Conservation (phyloP, 2,329 filamentous ascomycete species). For the Thermothelomyces thermophilus region DNA sequence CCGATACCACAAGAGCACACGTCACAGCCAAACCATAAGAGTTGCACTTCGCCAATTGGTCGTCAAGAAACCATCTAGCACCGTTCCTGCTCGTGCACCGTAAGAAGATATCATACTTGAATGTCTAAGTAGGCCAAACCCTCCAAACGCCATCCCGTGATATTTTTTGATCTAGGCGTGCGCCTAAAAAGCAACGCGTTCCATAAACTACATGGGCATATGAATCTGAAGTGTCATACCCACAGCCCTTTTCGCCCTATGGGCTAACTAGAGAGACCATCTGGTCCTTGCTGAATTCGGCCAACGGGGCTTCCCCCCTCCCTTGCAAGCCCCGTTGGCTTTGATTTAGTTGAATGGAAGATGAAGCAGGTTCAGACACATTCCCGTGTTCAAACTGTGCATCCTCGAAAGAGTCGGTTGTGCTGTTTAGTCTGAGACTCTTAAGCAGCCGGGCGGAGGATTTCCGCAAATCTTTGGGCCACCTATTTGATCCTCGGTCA, state of each 20-base stretch:
- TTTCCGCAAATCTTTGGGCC: conserved; percentile 29
- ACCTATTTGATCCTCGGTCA: conserved; percentile 23
- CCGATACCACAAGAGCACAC: too few species aligned
- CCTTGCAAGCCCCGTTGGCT: background rate
- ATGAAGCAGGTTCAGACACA: too few species aligned
- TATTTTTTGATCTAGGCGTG: background rate
- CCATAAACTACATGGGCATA: background rate
- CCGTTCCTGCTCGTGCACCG: too few species aligned
- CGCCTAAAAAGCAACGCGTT: background rate
- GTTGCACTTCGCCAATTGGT: too few species aligned
- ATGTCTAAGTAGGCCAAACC: background rate
- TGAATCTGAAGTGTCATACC: background rate
- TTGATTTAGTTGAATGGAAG: background rate
- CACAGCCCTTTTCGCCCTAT: background rate
- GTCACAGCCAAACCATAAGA: too few species aligned
- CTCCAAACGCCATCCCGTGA: background rate
- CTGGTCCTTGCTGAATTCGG: background rate
- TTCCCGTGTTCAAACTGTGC: background rate
- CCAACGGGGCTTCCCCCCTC: background rate
- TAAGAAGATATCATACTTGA: too few species aligned
- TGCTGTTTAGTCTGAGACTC: background rate
- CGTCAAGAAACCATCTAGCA: too few species aligned
- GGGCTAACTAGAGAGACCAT: background rate
- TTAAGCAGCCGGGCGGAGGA: conserved; percentile 20
- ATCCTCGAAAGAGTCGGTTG: background rate